Conservation (phyloP, 768 basidiomycete species). For the Amanita rubescens region DNA sequence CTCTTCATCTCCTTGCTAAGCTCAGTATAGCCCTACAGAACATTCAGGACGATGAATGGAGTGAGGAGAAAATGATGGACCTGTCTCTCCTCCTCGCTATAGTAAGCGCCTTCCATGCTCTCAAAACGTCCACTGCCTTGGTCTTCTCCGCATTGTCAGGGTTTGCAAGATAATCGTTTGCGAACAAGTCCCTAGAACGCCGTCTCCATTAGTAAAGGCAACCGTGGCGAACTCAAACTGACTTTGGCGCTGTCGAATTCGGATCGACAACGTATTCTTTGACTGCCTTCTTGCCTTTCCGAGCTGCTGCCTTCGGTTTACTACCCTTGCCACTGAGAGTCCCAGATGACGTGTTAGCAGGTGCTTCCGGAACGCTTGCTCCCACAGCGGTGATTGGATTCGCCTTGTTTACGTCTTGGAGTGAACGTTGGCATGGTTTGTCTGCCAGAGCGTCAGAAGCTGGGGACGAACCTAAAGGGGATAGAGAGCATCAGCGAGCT, state of each 20-base stretch:
- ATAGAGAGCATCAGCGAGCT: constrained; percentile 2
- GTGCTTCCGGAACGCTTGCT: neutral
- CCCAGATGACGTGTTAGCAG: neutral
- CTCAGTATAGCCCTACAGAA: neutral
- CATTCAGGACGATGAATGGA: neutral
- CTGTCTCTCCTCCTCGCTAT: neutral
- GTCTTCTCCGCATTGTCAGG: neutral
- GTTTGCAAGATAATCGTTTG: constrained; percentile 1
- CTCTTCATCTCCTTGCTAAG: neutral
- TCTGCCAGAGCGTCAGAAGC: neutral
- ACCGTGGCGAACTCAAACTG: neutral
- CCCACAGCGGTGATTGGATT: neutral
- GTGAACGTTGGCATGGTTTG: neutral
- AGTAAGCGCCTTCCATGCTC: neutral
- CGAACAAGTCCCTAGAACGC: constrained; percentile 1
- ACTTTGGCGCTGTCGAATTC: neutral
- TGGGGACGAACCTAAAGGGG: neutral
- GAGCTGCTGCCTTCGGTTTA: neutral
- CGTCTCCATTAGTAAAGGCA: constrained; percentile 2
- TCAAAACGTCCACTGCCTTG: neutral
- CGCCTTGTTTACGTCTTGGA: neutral
- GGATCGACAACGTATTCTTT: neutral
- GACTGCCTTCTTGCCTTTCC: neutral
- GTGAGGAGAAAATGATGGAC: neutral
- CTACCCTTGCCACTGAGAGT: neutral